Percentiles rank a stretch among this genome's conserved stretches.
phyloP scores from a whole-genome alignment of 2,329 filamentous ascomycete genomes.

The Penicillium capsulatum region DNA sequence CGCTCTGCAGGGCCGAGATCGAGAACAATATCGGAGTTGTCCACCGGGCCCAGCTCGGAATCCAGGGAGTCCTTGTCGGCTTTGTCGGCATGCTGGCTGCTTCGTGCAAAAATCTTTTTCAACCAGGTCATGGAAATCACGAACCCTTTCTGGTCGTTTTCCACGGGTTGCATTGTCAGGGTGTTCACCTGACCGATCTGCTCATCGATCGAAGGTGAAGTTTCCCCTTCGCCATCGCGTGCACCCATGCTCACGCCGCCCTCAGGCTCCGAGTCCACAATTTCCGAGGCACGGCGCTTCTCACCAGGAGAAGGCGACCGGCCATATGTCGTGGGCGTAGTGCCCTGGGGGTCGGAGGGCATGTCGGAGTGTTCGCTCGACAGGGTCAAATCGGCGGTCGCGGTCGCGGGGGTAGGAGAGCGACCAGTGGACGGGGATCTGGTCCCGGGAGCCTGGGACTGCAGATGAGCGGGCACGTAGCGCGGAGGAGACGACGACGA shows the following conservation, averaged over 20 bases:
- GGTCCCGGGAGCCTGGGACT: slow-evolving; percentile 46
- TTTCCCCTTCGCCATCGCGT: slow-evolving; percentile 7
- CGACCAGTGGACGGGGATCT: slow-evolving; percentile 34
- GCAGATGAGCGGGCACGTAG: slow-evolving; percentile 55
- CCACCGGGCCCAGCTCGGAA: slow-evolving; percentile 70
- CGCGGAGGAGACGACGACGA: slow-evolving; percentile 38
- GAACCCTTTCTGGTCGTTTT: slow-evolving; percentile 71
- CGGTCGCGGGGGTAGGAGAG: slow-evolving; percentile 45
- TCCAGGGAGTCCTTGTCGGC: slow-evolving; percentile 57
- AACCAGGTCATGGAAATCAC: slow-evolving; percentile 79
- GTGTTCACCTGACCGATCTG: slow-evolving; percentile 71
- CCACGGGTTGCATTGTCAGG: slow-evolving; percentile 52
- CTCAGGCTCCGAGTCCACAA: slow-evolving; percentile 27
- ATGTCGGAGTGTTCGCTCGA: slow-evolving; percentile 46
- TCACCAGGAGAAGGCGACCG: slow-evolving; percentile 34
- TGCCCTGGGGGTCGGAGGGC: slow-evolving; percentile 35
- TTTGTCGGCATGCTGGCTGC: slow-evolving; percentile 54
- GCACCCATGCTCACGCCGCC: slow-evolving; percentile 18
- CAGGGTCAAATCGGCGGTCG: slow-evolving; percentile 51
- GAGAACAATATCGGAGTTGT: slow-evolving; percentile 78
- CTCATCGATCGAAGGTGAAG: slow-evolving; percentile 49
- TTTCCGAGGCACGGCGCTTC: slow-evolving; percentile 35
- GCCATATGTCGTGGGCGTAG: slow-evolving; percentile 21
- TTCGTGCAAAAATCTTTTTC: slow-evolving; percentile 63
- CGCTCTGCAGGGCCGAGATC: slow-evolving; percentile 45